A percentile compares a stretch with the other conserved stretches of the same genome.
Evolutionary conservation across 495 filamentous ascomycete genomes (phyloP).

Genomic region (Rhizodiscina lignyota): DNA sequence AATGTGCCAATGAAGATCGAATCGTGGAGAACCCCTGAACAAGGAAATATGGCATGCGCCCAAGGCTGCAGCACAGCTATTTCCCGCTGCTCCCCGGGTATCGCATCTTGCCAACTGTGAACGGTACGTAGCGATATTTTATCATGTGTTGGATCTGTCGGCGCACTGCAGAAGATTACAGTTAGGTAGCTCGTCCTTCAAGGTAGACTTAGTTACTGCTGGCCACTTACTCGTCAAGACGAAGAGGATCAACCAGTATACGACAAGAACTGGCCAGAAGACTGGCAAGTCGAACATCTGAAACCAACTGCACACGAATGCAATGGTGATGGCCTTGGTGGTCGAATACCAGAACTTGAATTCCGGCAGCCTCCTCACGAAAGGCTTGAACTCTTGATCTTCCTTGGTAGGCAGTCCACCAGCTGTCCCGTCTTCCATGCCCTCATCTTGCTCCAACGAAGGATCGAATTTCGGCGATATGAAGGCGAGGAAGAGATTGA

Average conservation of each 20-base stretch:
- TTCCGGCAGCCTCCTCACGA: constrained; percentile 88
- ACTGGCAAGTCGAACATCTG: constrained; percentile 88
- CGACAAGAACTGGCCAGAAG: constrained; percentile 95
- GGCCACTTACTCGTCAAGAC: constrained; percentile 67
- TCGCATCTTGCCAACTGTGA: constrained; percentile 78
- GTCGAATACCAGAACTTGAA: constrained; percentile 99
- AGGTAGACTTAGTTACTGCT: too few species aligned
- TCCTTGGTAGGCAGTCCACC: constrained; percentile 71
- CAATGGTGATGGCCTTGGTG: constrained; percentile 70
- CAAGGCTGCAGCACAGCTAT: too few species aligned
- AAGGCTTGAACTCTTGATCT: constrained; percentile 93
- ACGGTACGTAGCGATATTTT: constrained; percentile 98
- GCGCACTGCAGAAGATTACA: constrained; percentile 72
- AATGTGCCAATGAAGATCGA: too few species aligned
- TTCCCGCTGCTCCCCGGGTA: constrained; percentile 37
- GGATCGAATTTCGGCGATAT: constrained; percentile 97
- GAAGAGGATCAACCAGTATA: constrained; percentile 97
- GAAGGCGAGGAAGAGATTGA: constrained; percentile 98
- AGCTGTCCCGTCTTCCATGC: constrained; percentile 80
- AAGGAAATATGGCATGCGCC: too few species aligned
- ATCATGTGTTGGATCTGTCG: constrained; percentile 99
- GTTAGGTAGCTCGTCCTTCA: too few species aligned
- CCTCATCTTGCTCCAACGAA: constrained; percentile 84
- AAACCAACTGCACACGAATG: constrained; percentile 84
- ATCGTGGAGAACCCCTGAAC: too few species aligned